Evolutionary conservation across 257 asterid genomes (phyloP).

Genomic region (Nicotiana paniculata): DNA sequence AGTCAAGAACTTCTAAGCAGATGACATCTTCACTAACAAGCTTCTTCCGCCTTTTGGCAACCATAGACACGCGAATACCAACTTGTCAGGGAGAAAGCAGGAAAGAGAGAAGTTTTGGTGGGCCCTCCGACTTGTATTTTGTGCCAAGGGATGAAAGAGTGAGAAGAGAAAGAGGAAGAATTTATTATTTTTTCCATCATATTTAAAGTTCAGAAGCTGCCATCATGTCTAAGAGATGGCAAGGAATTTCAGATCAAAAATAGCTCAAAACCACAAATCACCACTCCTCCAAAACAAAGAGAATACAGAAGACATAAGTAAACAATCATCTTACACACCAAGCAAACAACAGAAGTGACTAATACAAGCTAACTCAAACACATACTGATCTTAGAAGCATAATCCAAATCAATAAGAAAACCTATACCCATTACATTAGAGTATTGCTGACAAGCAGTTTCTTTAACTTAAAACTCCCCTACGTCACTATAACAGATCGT

Average conservation of each 20-base stretch:
- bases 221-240: background rate
- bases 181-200: background rate
- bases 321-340: constrained; percentile 4
- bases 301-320: background rate
- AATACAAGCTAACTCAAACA: background rate
- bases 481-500: background rate
- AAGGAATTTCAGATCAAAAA: background rate
- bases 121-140: background rate
- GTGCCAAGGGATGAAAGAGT: background rate
- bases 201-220: background rate
- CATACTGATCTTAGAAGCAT: background rate
- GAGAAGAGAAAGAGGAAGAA: background rate
- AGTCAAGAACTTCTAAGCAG: background rate
- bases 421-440: background rate
- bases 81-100: background rate
- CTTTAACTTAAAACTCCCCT: background rate
- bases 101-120: background rate
- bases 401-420: background rate
- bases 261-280: background rate
- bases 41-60: background rate
- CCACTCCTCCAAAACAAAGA: background rate
- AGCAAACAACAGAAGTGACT: background rate
- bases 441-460: background rate
- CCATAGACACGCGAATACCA: background rate
- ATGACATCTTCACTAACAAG: background rate